Evolutionary conservation across 176 grass and related monocot genomes (phyloP), one percentile per base, ranked within the genome.

Genomic region (Zoysia pacifica): DNA sequence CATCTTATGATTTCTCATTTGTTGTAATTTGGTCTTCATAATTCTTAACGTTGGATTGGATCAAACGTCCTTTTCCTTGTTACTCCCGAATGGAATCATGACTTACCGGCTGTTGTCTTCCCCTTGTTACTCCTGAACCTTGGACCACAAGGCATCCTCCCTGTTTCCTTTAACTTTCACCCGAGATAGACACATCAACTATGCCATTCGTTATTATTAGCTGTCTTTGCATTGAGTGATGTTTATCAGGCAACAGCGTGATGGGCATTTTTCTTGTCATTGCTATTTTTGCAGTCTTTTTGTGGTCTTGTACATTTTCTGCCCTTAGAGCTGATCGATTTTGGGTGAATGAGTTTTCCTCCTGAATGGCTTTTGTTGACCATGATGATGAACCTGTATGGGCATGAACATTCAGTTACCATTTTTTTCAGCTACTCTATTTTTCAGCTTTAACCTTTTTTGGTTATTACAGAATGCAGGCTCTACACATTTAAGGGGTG

Each of bases 401-500:
- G 5, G 2, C 5, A 28, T 72, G 43, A 59, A 70, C 28, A 67
- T 73, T 52, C n/a, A 70, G 2, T 62, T 52, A 8, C 46, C 69
- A 36, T 76, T 76, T 5, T 65, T 46, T 62, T 15, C 15, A 64
- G 56, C 40, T 67, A 49, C 63, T 56, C 15, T 80, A 2, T 80
- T 19, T 55, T 13, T 70, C 48, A 4, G 2, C 13, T 72, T 68
- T 78, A 67, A 84, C 65, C 5, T 62, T 52, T 79, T 76, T 76
- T 70, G 36, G 4, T 78, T 53, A 48, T 48, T 43, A 46, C 81
- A 89, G 83, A 75, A 81, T 87, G 83, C 88, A 83, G 78, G 77
- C 36, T 41, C 62, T 85, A 61, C 63, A 47, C 42, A 49, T 54
- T 88, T 97, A 83, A 91, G 89, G 76, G 45, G 75, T 86, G 75